phyloP scores from a whole-genome alignment of 2,329 filamentous ascomycete species.

The Fonsecaea multimorphosa region DNA sequence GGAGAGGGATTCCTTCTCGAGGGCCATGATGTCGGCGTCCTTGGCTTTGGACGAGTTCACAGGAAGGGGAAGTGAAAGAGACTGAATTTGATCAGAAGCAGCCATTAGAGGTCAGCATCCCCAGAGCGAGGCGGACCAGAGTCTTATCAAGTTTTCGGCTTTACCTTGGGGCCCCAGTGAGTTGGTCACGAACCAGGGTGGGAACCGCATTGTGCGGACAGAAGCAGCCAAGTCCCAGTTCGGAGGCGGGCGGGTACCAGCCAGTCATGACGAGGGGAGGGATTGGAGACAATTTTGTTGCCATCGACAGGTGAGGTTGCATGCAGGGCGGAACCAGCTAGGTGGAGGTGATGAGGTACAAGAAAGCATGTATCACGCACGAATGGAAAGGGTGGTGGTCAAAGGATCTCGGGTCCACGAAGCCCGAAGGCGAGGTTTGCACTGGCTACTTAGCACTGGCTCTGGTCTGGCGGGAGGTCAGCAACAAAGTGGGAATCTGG shows the following conservation, averaged over 20 bases:
- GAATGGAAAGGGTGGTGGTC: conserved; percentile 22
- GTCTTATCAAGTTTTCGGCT: conserved; percentile 22
- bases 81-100: conserved; percentile 17
- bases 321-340: conserved; percentile 24
- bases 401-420: conserved; percentile 23
- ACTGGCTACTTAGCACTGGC: no score
- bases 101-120: conserved; percentile 21
- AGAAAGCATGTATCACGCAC: conserved; percentile 22
- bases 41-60: conserved; percentile 3
- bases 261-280: conserved; percentile 21
- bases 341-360: conserved; percentile 17
- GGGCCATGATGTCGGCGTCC: conserved; percentile 29
- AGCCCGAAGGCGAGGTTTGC: conserved; percentile 17
- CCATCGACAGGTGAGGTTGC: conserved; percentile 18
- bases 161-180: neutral
- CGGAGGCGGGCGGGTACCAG: conserved; percentile 27
- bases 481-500: conserved; percentile 5
- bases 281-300: conserved; percentile 5
- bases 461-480: no score
- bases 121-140: conserved; percentile 10
- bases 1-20: conserved; percentile 31
- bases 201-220: conserved; percentile 1
- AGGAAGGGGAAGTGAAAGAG: conserved; percentile 3
- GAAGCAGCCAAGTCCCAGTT: conserved; percentile 12
- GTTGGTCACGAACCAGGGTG: conserved; percentile 3